Evolutionary conservation across 176 grass and related monocot genomes (phyloP).

Genomic region (Aegilops umbellulata): DNA sequence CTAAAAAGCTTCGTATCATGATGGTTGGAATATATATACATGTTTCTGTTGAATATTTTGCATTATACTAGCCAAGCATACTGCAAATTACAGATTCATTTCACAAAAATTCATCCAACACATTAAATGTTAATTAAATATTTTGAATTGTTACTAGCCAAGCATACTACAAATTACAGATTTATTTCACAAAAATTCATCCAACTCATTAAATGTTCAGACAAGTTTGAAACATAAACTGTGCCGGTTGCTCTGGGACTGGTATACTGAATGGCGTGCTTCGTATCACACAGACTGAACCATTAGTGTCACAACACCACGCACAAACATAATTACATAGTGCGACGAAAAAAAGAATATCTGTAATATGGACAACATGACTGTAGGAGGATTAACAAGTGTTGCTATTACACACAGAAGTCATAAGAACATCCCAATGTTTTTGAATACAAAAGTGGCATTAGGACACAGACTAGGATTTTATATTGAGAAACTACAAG

Average conservation of each 20-base stretch:
- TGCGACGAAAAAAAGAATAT: background rate
- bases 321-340: background rate
- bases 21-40: background rate
- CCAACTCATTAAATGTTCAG: background rate
- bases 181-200: background rate
- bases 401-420: background rate
- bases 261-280: constrained; percentile 2
- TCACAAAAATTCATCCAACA: background rate
- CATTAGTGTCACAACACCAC: background rate
- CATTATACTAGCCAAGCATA: background rate
- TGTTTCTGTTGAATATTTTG: too few species aligned
- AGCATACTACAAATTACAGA: background rate
- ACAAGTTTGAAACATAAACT: background rate
- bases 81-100: background rate
- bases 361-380: background rate
- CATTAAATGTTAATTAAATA: background rate
- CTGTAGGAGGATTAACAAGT: background rate
- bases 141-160: background rate
- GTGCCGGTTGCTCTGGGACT: background rate
- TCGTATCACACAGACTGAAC: background rate
- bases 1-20: background rate
- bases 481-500: background rate
- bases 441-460: constrained; percentile 3
- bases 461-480: background rate
- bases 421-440: background rate